Percentiles rank a stretch among this genome's conserved stretches.
These are phyloP conservation scores for Boletus sp. DNA, from an alignment of 1,284 basidiomycete species.

Conservation along the genomic window DNA sequence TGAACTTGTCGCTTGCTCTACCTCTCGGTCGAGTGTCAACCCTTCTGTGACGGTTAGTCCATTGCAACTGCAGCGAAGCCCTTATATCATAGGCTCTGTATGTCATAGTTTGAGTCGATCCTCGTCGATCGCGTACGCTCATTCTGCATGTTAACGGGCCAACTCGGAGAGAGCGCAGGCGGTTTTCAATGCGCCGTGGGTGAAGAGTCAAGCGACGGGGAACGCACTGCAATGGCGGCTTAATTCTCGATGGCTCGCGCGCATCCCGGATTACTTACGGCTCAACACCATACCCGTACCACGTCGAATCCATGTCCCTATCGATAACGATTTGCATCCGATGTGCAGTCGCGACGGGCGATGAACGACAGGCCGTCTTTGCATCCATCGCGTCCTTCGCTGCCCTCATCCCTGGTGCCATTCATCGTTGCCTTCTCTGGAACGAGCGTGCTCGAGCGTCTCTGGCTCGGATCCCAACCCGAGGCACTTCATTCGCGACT, in stretches of 20 bases:
- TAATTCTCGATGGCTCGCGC: no score
- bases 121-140: background rate
- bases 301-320: background rate
- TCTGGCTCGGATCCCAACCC: background rate
- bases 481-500: background rate
- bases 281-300: background rate
- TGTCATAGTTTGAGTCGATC: background rate
- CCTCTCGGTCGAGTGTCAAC: background rate
- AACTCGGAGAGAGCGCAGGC: background rate
- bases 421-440: background rate
- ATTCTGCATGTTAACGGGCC: background rate
- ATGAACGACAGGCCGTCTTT: background rate
- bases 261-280: background rate
- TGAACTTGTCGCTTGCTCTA: background rate
- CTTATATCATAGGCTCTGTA: conserved; percentile 1
- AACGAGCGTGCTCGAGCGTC: conserved; percentile 1
- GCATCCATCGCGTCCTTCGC: background rate
- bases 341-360: background rate
- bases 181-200: background rate
- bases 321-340: background rate
- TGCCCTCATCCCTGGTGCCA: background rate
- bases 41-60: background rate
- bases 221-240: background rate
- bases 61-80: background rate
- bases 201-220: background rate